Evolutionary conservation across 768 basidiomycete species (phyloP).

Genomic region (Rhodosporidiobolus sp.): DNA sequence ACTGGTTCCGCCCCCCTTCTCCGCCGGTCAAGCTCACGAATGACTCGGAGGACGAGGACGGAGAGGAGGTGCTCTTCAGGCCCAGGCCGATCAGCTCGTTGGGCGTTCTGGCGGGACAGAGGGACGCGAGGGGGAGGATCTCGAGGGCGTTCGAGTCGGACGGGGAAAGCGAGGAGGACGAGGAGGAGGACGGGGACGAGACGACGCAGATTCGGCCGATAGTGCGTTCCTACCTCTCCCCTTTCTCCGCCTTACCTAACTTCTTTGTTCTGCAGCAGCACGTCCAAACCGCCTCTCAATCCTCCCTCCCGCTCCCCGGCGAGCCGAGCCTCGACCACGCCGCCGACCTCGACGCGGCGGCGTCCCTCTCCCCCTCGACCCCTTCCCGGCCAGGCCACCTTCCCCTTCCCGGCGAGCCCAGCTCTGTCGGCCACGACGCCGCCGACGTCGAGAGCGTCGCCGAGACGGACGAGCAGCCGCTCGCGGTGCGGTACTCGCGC

Average conservation of each 20-base stretch:
- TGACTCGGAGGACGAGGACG: neutral
- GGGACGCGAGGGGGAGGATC: neutral
- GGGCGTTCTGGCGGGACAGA: neutral
- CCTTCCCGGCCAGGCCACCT: neutral
- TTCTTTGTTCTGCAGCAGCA: neutral
- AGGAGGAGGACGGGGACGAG: neutral
- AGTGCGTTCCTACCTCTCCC: neutral
- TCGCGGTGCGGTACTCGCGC: slow-evolving; percentile 8
- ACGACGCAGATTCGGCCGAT: neutral
- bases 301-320: neutral
- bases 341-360: neutral
- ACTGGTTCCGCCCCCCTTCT: slow-evolving; percentile 17
- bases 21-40: neutral
- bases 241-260: neutral
- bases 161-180: neutral
- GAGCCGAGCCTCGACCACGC: neutral
- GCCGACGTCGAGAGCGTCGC: neutral
- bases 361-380: neutral
- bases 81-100: slow-evolving; percentile 15
- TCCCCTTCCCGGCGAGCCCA: slow-evolving; percentile 24
- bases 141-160: slow-evolving; percentile 4
- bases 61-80: neutral
- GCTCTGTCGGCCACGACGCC: slow-evolving; percentile 11
- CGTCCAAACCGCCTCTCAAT: no score
- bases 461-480: slow-evolving; percentile 16